phyloP scores from a whole-genome alignment of 1,284 basidiomycete species.

The Heterobasidion parviporum region DNA sequence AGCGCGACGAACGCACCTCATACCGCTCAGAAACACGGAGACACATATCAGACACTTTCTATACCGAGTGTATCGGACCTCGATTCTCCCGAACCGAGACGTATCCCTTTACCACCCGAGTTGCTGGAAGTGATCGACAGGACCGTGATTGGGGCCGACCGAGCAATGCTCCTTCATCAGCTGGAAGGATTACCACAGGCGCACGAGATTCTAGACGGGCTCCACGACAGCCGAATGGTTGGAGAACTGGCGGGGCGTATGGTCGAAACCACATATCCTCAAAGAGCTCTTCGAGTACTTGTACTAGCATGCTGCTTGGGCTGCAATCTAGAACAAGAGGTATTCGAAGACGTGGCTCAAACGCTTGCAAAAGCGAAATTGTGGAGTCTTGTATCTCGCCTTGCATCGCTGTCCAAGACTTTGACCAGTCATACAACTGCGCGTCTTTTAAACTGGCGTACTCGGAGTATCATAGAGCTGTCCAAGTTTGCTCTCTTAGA shows the following conservation, averaged over 20 bases:
- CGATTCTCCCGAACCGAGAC: background rate
- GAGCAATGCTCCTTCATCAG: slow-evolving; percentile 16
- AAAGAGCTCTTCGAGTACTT: slow-evolving; percentile 35
- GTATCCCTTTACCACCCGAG: slow-evolving; percentile 1
- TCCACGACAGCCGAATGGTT: slow-evolving; percentile 30
- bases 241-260: slow-evolving; percentile 36
- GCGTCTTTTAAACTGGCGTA: slow-evolving; percentile 61
- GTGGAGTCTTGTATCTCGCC: slow-evolving; percentile 42
- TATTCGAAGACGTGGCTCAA: slow-evolving; percentile 49
- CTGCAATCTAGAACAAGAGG: slow-evolving; percentile 37
- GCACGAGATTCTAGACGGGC: slow-evolving; percentile 1
- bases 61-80: background rate
- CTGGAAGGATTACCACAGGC: slow-evolving; percentile 20
- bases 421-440: slow-evolving; percentile 39
- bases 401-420: slow-evolving; percentile 36
- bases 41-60: background rate
- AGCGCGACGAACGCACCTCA: background rate
- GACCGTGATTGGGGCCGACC: background rate
- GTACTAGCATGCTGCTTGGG: slow-evolving; percentile 40
- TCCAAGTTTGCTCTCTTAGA: slow-evolving; percentile 38
- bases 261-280: slow-evolving; percentile 30
- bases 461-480: slow-evolving; percentile 47
- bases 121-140: slow-evolving; percentile 7
- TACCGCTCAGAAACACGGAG: background rate
- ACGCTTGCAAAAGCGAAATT: slow-evolving; percentile 33